Conservation (phyloP, 2,329 filamentous ascomycete species). For the Pseudopithomyces maydicus region DNA sequence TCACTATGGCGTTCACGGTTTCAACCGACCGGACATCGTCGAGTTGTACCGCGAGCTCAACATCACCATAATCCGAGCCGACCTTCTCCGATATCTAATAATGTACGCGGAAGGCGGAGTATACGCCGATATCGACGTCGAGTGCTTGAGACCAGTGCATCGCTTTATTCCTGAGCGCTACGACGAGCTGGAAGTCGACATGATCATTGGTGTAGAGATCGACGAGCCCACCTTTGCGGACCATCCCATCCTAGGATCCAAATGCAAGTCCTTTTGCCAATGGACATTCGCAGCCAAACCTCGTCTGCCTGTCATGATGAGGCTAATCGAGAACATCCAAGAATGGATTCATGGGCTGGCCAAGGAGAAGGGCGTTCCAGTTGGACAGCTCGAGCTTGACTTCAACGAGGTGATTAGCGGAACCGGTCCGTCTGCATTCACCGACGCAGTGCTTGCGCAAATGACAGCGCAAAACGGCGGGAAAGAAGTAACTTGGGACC, state of each 20-base stretch:
- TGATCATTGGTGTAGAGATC: constrained; percentile 73
- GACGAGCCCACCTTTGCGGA: constrained; percentile 69
- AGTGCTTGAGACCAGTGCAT: constrained; percentile 58
- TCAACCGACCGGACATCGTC: constrained; percentile 65
- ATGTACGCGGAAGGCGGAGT: constrained; percentile 70
- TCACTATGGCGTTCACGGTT: constrained; percentile 67
- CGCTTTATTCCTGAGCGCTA: constrained; percentile 69
- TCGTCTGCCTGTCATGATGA: constrained; percentile 69
- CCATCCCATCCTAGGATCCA: constrained; percentile 69
- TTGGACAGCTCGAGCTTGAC: constrained; percentile 67
- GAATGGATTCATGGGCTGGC: constrained; percentile 67
- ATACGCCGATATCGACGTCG: constrained; percentile 66
- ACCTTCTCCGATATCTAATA: constrained; percentile 68
- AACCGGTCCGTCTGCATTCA: constrained; percentile 75
- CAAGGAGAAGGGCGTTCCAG: constrained; percentile 61
- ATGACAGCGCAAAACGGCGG: constrained; percentile 60
- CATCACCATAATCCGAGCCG: constrained; percentile 69
- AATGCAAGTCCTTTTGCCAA: constrained; percentile 74
- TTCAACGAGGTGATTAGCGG: constrained; percentile 75
- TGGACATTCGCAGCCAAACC: constrained; percentile 78
- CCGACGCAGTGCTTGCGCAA: constrained; percentile 65
- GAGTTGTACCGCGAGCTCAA: constrained; percentile 35
- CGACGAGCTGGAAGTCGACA: constrained; percentile 67
- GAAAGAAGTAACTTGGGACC: constrained; percentile 62
- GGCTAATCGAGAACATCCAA: constrained; percentile 71